Base-by-base conservation (phyloP, 176 grass and related monocot genomes). In the Oryza longistaminata region DNA sequence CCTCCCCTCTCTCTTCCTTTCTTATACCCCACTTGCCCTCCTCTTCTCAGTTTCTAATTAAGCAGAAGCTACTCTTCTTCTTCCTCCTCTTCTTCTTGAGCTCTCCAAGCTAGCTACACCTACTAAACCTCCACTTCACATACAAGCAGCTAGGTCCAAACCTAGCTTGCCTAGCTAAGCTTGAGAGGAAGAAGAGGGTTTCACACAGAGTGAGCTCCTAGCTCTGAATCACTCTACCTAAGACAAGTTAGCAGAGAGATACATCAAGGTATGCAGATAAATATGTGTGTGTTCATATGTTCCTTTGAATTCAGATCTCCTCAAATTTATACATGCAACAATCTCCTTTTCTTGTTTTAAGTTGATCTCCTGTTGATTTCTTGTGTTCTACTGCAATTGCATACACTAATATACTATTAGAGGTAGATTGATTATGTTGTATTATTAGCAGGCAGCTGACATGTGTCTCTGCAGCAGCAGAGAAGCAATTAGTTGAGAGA, bases 11-110 rank as follows among this genome's bases (percentile, higher is more conserved):
- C 52, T 87, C 85, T 64, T 71, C 62, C 76, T 74, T 82, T 88
- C 82, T 86, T 83, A 66, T 78, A 83, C 86, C 86, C 81, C 85
- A 87, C 85, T 71, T 91, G 75, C 43, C 43, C 40, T 77, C 80
- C 26, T 45, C 35, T 58, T 58, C 17, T 58, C 53, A 58, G 53
- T 69, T 68, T 83, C 81, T 68, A 81, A 40, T 40, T 40, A 8
- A 76, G 80, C 55, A 64, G 21, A 87, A 87, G 80, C 85, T 24
- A 15, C 7, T 76, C 83, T 76, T 76, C 73, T 64, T 42, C 33
- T 4, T 37, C 35, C 35, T 10, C 64, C 40, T 67, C 71, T 72
- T 12, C 33, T 26, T 15, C 88, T 90, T 55, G 31, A 66, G 27
- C 76, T 91, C 77, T 79, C 75, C 65, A 72, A 55, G 29, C 67